Base-by-base conservation (phyloP, 2,329 filamentous ascomycete genomes). In the Ceratocystis huliohia region DNA sequence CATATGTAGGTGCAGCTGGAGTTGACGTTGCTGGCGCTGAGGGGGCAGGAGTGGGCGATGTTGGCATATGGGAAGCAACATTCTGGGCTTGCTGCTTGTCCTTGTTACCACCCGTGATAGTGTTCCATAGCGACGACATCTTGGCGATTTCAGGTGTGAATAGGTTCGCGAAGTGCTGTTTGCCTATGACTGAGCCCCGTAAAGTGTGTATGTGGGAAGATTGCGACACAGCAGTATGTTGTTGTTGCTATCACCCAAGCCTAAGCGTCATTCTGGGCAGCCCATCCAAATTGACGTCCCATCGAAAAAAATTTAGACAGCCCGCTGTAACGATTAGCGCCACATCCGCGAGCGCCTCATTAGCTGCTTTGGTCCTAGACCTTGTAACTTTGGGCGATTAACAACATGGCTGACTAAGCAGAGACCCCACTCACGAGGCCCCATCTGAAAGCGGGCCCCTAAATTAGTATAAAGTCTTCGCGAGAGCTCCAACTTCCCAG, bases 41-140 rank as follows among this genome's bases (percentile, higher is more conserved):
- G 69, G 78, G 69, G 61, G 65, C 30, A 20, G 62, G 37, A 33
- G 50, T 22, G 20, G 62, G 61, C 48, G 61, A 46, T 28, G 61
- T 56, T 15, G 67, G 65, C 65, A 63, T 63, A 48, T 68, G 67
- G 30, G 67, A 53, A 44, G 67, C 67, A 45, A 68, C 64, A 73
- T 73, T 80, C 75, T 73, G 79, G 67, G 76, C 73, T 59, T 76
- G 75, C 50, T 77, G 74, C 68, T 73, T 72, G 46, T 74, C 74
- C 73, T 79, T 81, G 76, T 80, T 81, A 72, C 82, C 81, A 72
- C 82, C 81, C n/a, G 82, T 84, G 71, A 86, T 77, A 70, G 83
- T 79, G 73, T 83, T 82, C 83, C 83, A 86, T 73, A 85, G 76
- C 61, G 81, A 81, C 65, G 82, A 80, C 81, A 84, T 84, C 69